Percentiles rank a stretch among this genome's conserved stretches.
phyloP scores from a whole-genome alignment of 148 eudicot genomes.

The Suaeda aralocaspica region DNA sequence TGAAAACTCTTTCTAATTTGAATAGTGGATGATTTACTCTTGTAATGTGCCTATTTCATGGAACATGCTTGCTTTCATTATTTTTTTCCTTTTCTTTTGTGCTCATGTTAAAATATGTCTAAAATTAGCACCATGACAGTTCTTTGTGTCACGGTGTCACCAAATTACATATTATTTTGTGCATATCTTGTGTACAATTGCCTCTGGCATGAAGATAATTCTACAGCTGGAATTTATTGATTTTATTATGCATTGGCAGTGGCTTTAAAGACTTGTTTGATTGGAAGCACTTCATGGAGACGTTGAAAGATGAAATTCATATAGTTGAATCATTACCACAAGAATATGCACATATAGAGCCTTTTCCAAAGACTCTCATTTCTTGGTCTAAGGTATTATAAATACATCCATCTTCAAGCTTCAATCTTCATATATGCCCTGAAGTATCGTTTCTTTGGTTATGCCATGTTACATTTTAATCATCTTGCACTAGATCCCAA shows the following conservation, averaged over 20 bases:
- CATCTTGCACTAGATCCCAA: background rate
- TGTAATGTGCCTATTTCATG: background rate
- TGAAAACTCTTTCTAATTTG: background rate
- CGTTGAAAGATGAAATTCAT: slow-evolving; percentile 74
- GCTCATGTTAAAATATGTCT: background rate
- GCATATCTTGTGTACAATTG: background rate
- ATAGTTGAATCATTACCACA: slow-evolving; percentile 72
- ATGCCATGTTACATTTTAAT: background rate
- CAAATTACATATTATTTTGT: background rate
- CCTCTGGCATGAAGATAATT: background rate
- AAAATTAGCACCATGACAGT: background rate
- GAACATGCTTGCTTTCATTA: background rate
- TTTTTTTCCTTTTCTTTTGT: background rate
- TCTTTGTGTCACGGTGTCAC: background rate
- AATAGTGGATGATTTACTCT: background rate
- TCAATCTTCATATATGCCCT: background rate
- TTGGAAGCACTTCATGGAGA: slow-evolving; percentile 85
- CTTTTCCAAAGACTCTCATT: slow-evolving; percentile 74
- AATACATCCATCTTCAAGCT: background rate
- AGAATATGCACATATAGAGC: slow-evolving; percentile 56
- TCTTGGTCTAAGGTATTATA: slow-evolving; percentile 93
- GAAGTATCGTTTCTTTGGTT: background rate
- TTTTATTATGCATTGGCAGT: slow-evolving; percentile 44
- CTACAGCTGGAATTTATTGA: background rate
- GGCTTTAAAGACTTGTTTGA: slow-evolving; percentile 95